Percentiles rank a stretch among this genome's conserved stretches.
Evolutionary conservation across 2,329 filamentous ascomycete species (phyloP).

Genomic region (Leptosphaerulina australis): DNA sequence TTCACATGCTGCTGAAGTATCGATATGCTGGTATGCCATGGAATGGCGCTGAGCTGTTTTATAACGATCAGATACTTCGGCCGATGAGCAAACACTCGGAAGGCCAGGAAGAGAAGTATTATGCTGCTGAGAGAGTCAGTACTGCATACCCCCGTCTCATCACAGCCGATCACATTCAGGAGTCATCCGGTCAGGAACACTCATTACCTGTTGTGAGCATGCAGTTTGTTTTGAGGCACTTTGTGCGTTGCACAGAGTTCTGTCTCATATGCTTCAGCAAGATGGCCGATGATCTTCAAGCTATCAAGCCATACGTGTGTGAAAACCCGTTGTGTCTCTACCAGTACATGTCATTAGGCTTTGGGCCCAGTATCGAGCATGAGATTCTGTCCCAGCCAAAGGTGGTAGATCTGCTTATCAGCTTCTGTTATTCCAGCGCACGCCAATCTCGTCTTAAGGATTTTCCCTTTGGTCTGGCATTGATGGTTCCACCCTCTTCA

Average conservation of each 20-base stretch:
- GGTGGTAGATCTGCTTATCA: constrained; percentile 83
- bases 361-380: constrained; percentile 84
- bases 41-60: constrained; percentile 69
- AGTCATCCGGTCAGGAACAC: constrained; percentile 39
- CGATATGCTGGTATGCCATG: constrained; percentile 65
- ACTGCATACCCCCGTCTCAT: constrained; percentile 54
- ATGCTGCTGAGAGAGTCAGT: constrained; percentile 41
- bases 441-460: constrained; percentile 52
- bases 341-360: constrained; percentile 85
- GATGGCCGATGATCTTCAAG: constrained; percentile 67
- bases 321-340: constrained; percentile 76
- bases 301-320: constrained; percentile 78
- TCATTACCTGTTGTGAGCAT: constrained; percentile 67
- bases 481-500: constrained; percentile 56
- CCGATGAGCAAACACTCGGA: constrained; percentile 30
- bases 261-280: constrained; percentile 83
- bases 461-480: constrained; percentile 63
- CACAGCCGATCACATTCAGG: constrained; percentile 57
- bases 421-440: constrained; percentile 74
- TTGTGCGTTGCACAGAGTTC: constrained; percentile 82
- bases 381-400: constrained; percentile 79
- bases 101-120: constrained; percentile 50
- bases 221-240: constrained; percentile 78
- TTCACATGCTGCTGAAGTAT: constrained; percentile 67
- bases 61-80: constrained; percentile 54